These are phyloP conservation scores for Rhodotorula sp. DNA, from an alignment of 1,284 basidiomycete genomes.

Conservation along the genomic window DNA sequence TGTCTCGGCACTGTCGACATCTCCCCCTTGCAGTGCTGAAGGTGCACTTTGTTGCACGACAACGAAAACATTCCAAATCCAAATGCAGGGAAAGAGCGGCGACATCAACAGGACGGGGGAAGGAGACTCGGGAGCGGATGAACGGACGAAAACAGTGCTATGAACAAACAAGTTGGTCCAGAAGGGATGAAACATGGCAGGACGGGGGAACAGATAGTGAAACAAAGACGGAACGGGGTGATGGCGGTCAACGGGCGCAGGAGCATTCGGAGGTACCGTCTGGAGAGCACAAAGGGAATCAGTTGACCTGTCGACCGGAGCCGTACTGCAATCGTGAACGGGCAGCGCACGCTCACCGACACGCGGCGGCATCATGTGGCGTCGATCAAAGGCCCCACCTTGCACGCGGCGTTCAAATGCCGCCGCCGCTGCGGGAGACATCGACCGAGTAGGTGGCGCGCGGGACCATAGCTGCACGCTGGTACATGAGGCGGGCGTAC, in stretches of 20 bases:
- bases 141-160: too few relatives aligned
- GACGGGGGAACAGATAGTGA: neutral
- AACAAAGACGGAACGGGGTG: neutral
- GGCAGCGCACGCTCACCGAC: too few relatives aligned
- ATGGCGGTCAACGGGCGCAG: too few relatives aligned
- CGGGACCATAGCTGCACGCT: neutral
- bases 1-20: neutral
- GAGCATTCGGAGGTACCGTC: too few relatives aligned
- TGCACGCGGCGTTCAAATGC: neutral
- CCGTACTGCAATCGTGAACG: too few relatives aligned
- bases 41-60: neutral
- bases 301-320: too few relatives aligned
- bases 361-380: too few relatives aligned
- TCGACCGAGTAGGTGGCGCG: slow-evolving; percentile 7
- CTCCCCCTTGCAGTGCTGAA: neutral
- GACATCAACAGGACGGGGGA: neutral
- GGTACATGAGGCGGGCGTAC: slow-evolving; percentile 12
- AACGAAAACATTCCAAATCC: neutral
- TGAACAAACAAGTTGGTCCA: too few relatives aligned
- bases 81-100: neutral
- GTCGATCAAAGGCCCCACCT: too few relatives aligned
- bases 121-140: too few relatives aligned
- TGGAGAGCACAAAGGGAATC: too few relatives aligned
- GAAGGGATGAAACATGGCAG: too few relatives aligned
- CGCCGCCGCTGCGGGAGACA: slow-evolving; percentile 16